A percentile compares a stretch with the other conserved stretches of the same genome.
These are phyloP conservation scores for Astrothelium macrocarpum DNA, from an alignment of 495 filamentous ascomycete genomes.

Conservation along the genomic window DNA sequence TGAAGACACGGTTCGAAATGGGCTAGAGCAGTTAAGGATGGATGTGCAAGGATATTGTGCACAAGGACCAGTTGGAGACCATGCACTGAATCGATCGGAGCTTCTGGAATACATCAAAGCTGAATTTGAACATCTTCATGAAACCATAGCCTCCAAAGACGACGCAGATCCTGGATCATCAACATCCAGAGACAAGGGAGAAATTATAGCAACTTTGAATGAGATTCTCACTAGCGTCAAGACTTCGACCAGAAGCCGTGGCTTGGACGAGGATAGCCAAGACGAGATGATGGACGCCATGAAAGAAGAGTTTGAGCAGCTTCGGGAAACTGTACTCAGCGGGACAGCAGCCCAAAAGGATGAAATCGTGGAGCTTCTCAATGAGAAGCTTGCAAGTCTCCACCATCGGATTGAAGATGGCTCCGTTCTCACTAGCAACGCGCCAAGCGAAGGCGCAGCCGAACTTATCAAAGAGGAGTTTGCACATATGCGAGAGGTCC, in stretches of 20 bases:
- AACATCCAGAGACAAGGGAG: slow-evolving; percentile 16
- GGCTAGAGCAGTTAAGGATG: slow-evolving; percentile 60
- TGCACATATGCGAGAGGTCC: slow-evolving; percentile 57
- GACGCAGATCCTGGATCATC: not conserved
- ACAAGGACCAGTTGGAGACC: slow-evolving; percentile 34
- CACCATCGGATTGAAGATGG: slow-evolving; percentile 22
- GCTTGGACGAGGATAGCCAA: slow-evolving; percentile 22
- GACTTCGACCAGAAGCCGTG: slow-evolving; percentile 22
- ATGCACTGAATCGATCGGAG: slow-evolving; percentile 40
- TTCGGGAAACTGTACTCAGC: slow-evolving; percentile 26
- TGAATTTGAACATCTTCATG: slow-evolving; percentile 56
- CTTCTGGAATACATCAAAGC: slow-evolving; percentile 62
- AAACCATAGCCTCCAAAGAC: slow-evolving; percentile 18
- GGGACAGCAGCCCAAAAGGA: slow-evolving; percentile 28
- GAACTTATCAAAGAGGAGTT: slow-evolving; percentile 40
- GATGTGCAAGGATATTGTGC: slow-evolving; percentile 59
- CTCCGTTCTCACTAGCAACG: slow-evolving; percentile 7
- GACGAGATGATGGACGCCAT: slow-evolving; percentile 36
- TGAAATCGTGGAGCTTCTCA: slow-evolving; percentile 30
- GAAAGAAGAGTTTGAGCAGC: slow-evolving; percentile 54
- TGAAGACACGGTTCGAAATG: slow-evolving; percentile 60
- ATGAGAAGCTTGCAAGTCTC: slow-evolving; percentile 28
- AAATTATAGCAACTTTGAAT: slow-evolving; percentile 27
- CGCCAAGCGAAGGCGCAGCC: slow-evolving; percentile 20
- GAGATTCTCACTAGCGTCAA: slow-evolving; percentile 30